A percentile compares a stretch with the other conserved stretches of the same genome.
These are phyloP conservation scores for Cladophialophora bantiana DNA, from an alignment of 2,329 filamentous ascomycete species.

Conservation along the genomic window DNA sequence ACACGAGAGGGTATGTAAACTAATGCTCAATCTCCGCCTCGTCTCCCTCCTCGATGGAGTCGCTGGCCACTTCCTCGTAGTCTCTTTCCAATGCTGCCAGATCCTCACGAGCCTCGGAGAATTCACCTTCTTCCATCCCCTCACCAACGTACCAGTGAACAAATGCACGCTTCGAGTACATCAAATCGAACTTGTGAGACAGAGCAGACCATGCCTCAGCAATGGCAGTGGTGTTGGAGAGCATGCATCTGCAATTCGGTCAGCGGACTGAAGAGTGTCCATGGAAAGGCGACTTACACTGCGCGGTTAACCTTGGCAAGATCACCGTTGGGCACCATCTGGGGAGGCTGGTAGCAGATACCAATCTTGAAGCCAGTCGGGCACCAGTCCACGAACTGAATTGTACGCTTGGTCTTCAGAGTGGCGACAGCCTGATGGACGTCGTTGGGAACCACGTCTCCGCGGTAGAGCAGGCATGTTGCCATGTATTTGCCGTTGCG, in stretches of 20 bases:
- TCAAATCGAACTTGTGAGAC: slow-evolving; percentile 98
- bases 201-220: slow-evolving; percentile 97
- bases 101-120: slow-evolving; percentile 98
- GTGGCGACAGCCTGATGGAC: slow-evolving; percentile 90
- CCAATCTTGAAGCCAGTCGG: slow-evolving; percentile 99
- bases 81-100: slow-evolving; percentile 96
- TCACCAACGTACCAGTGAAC: slow-evolving; percentile 99
- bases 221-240: slow-evolving; percentile 92
- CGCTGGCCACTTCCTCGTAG: slow-evolving; percentile 97
- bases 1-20: slow-evolving; percentile 27
- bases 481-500: slow-evolving; percentile 99
- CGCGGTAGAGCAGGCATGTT: slow-evolving; percentile 96
- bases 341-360: slow-evolving; percentile 98
- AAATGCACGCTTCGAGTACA: slow-evolving; percentile 99
- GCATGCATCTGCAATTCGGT: slow-evolving; percentile 76
- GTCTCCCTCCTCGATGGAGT: slow-evolving; percentile 88
- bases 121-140: slow-evolving; percentile 99
- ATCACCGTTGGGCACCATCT: slow-evolving; percentile 95
- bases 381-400: slow-evolving; percentile 99
- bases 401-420: slow-evolving; percentile 98
- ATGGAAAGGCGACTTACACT: slow-evolving; percentile 71
- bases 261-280: not conserved
- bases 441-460: slow-evolving; percentile 97
- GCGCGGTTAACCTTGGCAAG: slow-evolving; percentile 97
- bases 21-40: slow-evolving; percentile 92